Percentiles rank a stretch among this genome's conserved stretches.
Evolutionary conservation across 331 rosid genomes (phyloP).

Genomic region (Rhamnella rubrinervis): DNA sequence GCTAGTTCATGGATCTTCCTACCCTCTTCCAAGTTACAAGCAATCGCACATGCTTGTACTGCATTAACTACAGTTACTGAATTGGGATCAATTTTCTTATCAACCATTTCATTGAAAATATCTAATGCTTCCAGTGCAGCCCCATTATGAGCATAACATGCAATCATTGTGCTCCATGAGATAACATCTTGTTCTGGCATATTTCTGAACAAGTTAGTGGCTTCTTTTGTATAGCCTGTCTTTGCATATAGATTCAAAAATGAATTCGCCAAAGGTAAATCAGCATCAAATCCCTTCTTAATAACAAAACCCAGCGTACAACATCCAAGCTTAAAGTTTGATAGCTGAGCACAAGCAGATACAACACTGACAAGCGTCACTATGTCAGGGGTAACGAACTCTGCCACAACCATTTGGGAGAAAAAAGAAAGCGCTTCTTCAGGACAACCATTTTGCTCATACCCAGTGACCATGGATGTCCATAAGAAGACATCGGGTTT

Average conservation of each 20-base stretch:
- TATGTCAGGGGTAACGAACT: slow-evolving; percentile 39
- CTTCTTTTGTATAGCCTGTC: slow-evolving; percentile 43
- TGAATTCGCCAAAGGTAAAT: slow-evolving; percentile 53
- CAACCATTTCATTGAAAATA: slow-evolving; percentile 58
- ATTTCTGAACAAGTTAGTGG: slow-evolving; percentile 50
- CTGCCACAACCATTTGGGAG: slow-evolving; percentile 43
- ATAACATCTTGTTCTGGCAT: slow-evolving; percentile 60
- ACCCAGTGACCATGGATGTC: slow-evolving; percentile 67
- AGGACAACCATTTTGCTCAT: slow-evolving; percentile 54
- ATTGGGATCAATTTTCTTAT: slow-evolving; percentile 49
- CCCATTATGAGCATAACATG: slow-evolving; percentile 67
- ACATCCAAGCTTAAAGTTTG: slow-evolving; percentile 51
- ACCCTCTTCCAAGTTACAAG: slow-evolving; percentile 58
- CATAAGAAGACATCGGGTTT: slow-evolving; percentile 65
- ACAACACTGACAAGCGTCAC: slow-evolving; percentile 68
- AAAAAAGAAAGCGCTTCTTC: slow-evolving; percentile 53
- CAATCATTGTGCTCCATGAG: slow-evolving; percentile 85
- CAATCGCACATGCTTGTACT: slow-evolving; percentile 59
- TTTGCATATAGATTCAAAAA: slow-evolving; percentile 61
- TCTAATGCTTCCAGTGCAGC: slow-evolving; percentile 43
- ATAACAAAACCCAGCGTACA: slow-evolving; percentile 57
- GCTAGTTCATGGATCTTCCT: slow-evolving; percentile 57
- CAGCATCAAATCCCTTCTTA: slow-evolving; percentile 41
- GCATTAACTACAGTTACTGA: slow-evolving; percentile 58
- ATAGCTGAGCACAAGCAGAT: slow-evolving; percentile 66